Conservation (phyloP, 2,329 filamentous ascomycete genomes). For the Lasiodiplodia sp. region DNA sequence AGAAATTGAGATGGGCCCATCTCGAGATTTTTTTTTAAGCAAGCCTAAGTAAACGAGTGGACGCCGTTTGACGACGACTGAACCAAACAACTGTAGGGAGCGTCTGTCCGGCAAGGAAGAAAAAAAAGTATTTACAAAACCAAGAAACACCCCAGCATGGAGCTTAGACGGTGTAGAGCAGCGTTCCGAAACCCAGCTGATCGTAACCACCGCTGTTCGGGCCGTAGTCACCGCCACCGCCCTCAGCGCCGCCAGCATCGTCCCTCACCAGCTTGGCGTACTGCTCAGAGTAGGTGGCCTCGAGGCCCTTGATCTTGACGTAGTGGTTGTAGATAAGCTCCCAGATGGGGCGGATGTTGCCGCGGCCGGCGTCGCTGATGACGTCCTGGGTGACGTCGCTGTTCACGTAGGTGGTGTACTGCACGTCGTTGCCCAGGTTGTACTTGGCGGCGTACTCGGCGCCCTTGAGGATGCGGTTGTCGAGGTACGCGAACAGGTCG, state of each 20-base stretch:
- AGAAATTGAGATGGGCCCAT: not conserved
- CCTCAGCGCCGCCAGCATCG: constrained; percentile 49
- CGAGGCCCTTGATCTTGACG: constrained; percentile 45
- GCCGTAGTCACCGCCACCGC: constrained; percentile 55
- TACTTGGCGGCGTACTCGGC: constrained; percentile 52
- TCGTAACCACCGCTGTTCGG: constrained; percentile 53
- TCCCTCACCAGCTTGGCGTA: constrained; percentile 48
- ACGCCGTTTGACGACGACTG: not conserved
- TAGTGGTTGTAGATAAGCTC: constrained; percentile 52
- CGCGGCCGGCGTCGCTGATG: constrained; percentile 44
- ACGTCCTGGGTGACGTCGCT: constrained; percentile 47
- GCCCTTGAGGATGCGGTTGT: constrained; percentile 48
- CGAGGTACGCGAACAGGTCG: constrained; percentile 48
- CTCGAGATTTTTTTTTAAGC: not conserved
- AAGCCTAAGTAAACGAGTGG: not conserved
- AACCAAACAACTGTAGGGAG: not conserved
- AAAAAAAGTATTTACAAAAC: not conserved
- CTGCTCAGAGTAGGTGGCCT: constrained; percentile 46
- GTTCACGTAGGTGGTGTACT: constrained; percentile 51
- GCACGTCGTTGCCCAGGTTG: constrained; percentile 53
- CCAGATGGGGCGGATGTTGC: constrained; percentile 47
- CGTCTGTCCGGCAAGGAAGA: not conserved
- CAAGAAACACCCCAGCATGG: not conserved
- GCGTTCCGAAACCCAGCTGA: constrained; percentile 46
- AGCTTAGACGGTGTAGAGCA: constrained; percentile 35